Percentiles rank a stretch among this genome's conserved stretches.
phyloP scores from a whole-genome alignment of 2,329 filamentous ascomycete genomes.

The Verticillium nubilum region DNA sequence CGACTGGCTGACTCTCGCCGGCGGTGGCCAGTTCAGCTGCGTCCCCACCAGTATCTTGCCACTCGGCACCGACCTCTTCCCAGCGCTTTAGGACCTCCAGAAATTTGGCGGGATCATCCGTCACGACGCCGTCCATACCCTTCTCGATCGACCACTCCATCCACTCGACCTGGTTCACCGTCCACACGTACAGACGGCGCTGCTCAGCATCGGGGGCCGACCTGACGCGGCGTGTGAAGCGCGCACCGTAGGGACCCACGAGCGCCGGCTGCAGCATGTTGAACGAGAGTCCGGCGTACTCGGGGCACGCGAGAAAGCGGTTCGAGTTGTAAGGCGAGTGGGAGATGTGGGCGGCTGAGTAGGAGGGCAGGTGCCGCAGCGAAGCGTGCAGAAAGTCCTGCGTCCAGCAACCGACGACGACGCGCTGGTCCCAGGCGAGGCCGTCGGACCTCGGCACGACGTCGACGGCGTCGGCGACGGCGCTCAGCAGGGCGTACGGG shows the following conservation, averaged over 20 bases:
- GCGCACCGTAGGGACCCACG: constrained; percentile 59
- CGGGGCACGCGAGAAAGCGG: constrained; percentile 52
- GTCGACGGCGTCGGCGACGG: constrained; percentile 59
- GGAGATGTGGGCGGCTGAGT: constrained; percentile 63
- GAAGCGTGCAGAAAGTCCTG: constrained; percentile 60
- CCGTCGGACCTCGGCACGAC: constrained; percentile 38
- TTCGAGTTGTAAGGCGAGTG: constrained; percentile 62
- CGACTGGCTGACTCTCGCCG: neutral
- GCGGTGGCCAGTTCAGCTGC: neutral
- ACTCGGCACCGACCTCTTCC: neutral
- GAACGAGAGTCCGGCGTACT: constrained; percentile 62
- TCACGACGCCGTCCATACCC: constrained; percentile 73
- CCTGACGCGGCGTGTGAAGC: constrained; percentile 59
- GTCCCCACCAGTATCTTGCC: neutral
- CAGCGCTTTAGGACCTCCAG: constrained; percentile 45
- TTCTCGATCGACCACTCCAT: constrained; percentile 77
- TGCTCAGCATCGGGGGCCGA: constrained; percentile 30
- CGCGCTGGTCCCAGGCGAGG: constrained; percentile 63
- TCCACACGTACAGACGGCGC: constrained; percentile 73
- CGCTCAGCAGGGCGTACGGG: constrained; percentile 62
- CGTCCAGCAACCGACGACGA: constrained; percentile 81
- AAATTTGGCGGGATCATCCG: constrained; percentile 71
- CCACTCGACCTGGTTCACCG: constrained; percentile 69
- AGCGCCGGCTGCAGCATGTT: constrained; percentile 69
- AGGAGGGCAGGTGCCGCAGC: constrained; percentile 55